phyloP scores from a whole-genome alignment of 768 basidiomycete species.

The Rhizopogon vinicolor region DNA sequence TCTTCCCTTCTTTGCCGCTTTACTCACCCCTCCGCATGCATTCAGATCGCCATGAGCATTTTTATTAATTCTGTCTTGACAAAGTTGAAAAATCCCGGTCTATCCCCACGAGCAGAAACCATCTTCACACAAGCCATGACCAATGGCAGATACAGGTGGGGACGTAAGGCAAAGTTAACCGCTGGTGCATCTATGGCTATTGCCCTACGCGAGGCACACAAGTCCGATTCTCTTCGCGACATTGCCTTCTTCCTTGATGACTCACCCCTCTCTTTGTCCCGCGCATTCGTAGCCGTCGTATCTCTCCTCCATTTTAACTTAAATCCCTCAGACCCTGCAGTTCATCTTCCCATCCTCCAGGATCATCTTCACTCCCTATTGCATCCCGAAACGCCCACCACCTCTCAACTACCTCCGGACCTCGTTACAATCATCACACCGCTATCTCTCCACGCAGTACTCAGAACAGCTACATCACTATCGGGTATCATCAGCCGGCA shows the following conservation, averaged over 20 bases:
- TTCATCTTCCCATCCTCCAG: conserved; percentile 54
- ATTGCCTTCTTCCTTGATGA: conserved; percentile 65
- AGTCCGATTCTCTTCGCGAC: conserved; percentile 62
- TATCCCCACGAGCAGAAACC: conserved; percentile 59
- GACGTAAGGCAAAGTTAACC: conserved; percentile 61
- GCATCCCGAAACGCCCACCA: conserved; percentile 17
- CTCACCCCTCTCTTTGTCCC: conserved; percentile 44
- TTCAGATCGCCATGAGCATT: conserved; percentile 56
- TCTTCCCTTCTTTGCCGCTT: conserved; percentile 7
- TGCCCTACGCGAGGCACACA: conserved; percentile 66
- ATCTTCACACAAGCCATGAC: conserved; percentile 69
- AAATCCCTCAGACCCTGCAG: conserved; percentile 50
- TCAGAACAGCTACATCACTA: conserved; percentile 39
- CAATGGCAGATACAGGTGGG: conserved; percentile 63
- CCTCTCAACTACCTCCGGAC: conserved; percentile 26
- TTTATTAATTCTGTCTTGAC: conserved; percentile 59
- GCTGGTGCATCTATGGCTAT: conserved; percentile 69
- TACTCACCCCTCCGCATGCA: conserved; percentile 6
- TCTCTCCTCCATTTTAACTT: conserved; percentile 52
- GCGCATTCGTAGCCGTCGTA: conserved; percentile 48
- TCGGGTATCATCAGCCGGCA: conserved; percentile 39
- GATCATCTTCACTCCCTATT: conserved; percentile 43
- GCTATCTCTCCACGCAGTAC: conserved; percentile 35
- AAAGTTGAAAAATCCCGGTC: conserved; percentile 54
- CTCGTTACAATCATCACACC: conserved; percentile 34